Base-by-base conservation (phyloP, 2,329 filamentous ascomycete genomes). In the Hypoxylon sp. region DNA sequence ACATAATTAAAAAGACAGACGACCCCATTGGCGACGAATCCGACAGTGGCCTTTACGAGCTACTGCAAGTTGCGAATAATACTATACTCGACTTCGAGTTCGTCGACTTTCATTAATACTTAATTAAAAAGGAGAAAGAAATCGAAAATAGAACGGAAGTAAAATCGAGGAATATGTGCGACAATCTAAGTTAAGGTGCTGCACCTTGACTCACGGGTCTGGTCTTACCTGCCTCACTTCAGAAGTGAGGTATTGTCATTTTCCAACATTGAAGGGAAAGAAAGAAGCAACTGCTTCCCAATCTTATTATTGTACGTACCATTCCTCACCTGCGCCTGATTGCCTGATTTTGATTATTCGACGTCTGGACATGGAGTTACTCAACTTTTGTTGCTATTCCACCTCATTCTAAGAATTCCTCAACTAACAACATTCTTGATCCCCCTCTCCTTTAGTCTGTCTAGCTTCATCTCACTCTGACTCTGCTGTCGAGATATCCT, bases 1-100 rank as follows among this genome's bases (percentile, higher is more conserved):
- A 64, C 54, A 68, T 59, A 55, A 68, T 65, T 68, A 63, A 69
- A 67, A 69, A 67, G 61, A 45, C 37, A 62, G 61, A 69, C 39
- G 29, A 65, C 60, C 66, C 66, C 66, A 69, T 69, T 69, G 67
- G 67, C 54, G 61, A 67, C 54, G 27, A 47, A 56, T 48, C 53
- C 63, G 57, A 64, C 16, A 47, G 34, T 50, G 53, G 67, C 41
- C 16, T 56, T 62, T 27, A 66, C 60, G 34, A 63, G 51, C 39
- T 59, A 30, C 43, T 47, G 43, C 43, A 41, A 41, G 37, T 34
- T 34, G 9, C 12, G 30, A 21, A 41, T 21, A 41, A n/a, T n/a
- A 16, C 3, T 21, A n/a, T n/a, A 41, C 37, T 41, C 37, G 37
- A 21, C 8, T 41, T 41, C 37, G 37, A 41, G 4, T 41, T 41